Conservation (phyloP, 2,329 filamentous ascomycete species). For the Epichloe elymi region DNA sequence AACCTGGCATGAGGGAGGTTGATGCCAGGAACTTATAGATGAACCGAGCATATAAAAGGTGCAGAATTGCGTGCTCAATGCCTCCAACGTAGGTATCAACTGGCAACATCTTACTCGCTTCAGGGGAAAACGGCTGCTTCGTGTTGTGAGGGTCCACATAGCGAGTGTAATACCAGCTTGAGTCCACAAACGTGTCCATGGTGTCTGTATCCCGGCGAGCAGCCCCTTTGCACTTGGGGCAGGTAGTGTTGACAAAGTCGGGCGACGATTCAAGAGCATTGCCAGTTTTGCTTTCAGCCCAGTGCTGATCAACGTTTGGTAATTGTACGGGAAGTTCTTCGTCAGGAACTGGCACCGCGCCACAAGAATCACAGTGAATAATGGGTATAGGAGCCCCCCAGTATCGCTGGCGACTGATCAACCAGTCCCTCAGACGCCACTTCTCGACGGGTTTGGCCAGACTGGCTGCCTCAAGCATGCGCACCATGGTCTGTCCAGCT, state of each 20-base stretch:
- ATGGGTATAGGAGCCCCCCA: conserved; percentile 91
- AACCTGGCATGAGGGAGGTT: conserved; percentile 32
- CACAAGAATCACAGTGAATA: conserved; percentile 66
- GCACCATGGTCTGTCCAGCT: conserved; percentile 47
- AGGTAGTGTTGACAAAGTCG: conserved; percentile 62
- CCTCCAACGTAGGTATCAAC: conserved; percentile 85
- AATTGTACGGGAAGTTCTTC: conserved; percentile 65
- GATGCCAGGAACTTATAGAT: conserved; percentile 73
- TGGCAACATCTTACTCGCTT: conserved; percentile 47
- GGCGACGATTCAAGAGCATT: conserved; percentile 63
- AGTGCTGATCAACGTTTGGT: conserved; percentile 55
- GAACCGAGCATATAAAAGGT: conserved; percentile 80
- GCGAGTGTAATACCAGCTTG: conserved; percentile 83
- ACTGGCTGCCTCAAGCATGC: conserved; percentile 37
- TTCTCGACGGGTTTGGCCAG: conserved; percentile 53
- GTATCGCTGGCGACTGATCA: conserved; percentile 83
- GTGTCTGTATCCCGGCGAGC: conserved; percentile 82
- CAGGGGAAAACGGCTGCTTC: conserved; percentile 47
- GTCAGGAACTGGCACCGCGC: conserved; percentile 64
- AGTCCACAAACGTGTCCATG: conserved; percentile 95
- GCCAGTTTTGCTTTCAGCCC: conserved; percentile 54
- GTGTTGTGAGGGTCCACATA: conserved; percentile 61
- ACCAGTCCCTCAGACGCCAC: conserved; percentile 78
- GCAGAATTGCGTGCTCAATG: conserved; percentile 81
- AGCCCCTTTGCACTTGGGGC: conserved; percentile 56